A percentile compares a stretch with the other conserved stretches of the same genome.
Conservation (phyloP, 2,329 filamentous ascomycete species). For the Proliferodiscus dingleyae region DNA sequence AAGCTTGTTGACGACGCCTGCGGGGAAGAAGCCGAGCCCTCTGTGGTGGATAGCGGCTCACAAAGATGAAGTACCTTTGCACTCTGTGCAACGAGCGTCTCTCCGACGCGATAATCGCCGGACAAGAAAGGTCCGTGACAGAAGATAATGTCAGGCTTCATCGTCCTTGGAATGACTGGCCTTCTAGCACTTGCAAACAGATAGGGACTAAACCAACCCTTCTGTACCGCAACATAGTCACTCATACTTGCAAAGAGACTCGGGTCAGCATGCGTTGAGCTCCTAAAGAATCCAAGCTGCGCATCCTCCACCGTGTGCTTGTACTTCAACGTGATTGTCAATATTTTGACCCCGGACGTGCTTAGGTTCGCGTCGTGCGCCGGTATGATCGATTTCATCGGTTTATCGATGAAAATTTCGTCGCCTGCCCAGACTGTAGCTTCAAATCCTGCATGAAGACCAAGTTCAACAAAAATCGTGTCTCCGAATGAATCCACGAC, state of each 20-base stretch:
- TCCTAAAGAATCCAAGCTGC: conserved; percentile 13
- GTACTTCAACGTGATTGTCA: conserved; percentile 15
- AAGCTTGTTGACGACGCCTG: conserved; percentile 2
- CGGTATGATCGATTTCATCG: conserved; percentile 12
- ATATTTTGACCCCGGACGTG: conserved; percentile 11
- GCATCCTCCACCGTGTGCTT: conserved; percentile 12
- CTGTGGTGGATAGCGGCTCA: conserved; percentile 1
- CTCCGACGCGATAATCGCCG: conserved; percentile 10
- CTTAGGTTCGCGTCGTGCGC: conserved; percentile 9
- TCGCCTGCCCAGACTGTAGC: conserved; percentile 9
- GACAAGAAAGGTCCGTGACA: conserved; percentile 14
- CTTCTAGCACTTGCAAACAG: conserved; percentile 14
- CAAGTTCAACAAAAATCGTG: conserved; percentile 11
- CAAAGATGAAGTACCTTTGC: conserved; percentile 14
- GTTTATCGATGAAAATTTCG: conserved; percentile 11
- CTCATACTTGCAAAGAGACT: conserved; percentile 13
- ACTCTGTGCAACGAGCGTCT: conserved; percentile 14
- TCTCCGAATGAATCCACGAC: conserved; percentile 10
- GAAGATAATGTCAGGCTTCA: conserved; percentile 14
- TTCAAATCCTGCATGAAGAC: conserved; percentile 11
- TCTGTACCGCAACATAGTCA: conserved; percentile 11
- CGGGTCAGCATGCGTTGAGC: conserved; percentile 11
- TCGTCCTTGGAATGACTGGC: conserved; percentile 12
- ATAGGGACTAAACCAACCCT: conserved; percentile 14
- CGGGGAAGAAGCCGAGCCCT: background rate